Conservation (phyloP, 495 filamentous ascomycete genomes). For the Penicillium samsonianum region DNA sequence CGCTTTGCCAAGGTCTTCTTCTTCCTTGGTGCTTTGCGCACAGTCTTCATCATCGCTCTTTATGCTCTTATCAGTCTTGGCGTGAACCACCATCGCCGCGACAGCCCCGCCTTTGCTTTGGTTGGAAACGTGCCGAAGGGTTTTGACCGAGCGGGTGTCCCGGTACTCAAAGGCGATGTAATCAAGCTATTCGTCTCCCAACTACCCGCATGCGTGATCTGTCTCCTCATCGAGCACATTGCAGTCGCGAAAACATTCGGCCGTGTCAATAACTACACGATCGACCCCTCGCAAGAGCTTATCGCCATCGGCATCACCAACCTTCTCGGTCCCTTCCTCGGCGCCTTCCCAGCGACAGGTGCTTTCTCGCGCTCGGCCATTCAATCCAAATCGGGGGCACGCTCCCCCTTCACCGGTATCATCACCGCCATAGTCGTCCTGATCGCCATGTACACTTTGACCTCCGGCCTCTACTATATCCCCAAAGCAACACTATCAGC, state of each 20-base stretch:
- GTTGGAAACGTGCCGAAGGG: conserved; percentile 73
- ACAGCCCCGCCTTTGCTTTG: conserved; percentile 60
- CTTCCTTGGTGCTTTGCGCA: conserved; percentile 83
- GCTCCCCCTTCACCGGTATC: conserved; percentile 85
- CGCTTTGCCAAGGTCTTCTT: conserved; percentile 72
- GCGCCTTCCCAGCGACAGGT: conserved; percentile 87
- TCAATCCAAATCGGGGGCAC: conserved; percentile 92
- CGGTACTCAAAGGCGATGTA: conserved; percentile 59
- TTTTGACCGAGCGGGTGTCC: conserved; percentile 73
- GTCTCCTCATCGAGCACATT: conserved; percentile 88
- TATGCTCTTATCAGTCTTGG: conserved; percentile 88
- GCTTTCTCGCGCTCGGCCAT: conserved; percentile 95
- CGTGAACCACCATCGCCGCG: conserved; percentile 59
- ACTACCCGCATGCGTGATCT: conserved; percentile 79
- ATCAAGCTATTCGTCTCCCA: conserved; percentile 60
- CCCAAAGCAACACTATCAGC: conserved; percentile 78
- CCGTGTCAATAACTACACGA: conserved; percentile 90
- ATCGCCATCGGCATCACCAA: conserved; percentile 92
- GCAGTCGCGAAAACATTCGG: conserved; percentile 96
- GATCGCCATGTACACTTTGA: conserved; percentile 84
- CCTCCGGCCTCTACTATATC: conserved; percentile 91
- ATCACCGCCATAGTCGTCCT: conserved; percentile 85
- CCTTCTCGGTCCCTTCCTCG: conserved; percentile 85
- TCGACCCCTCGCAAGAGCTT: conserved; percentile 92
- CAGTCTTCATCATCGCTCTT: conserved; percentile 83